Conservation (phyloP, 2,329 filamentous ascomycete genomes). For the Pseudogymnoascus sp. region DNA sequence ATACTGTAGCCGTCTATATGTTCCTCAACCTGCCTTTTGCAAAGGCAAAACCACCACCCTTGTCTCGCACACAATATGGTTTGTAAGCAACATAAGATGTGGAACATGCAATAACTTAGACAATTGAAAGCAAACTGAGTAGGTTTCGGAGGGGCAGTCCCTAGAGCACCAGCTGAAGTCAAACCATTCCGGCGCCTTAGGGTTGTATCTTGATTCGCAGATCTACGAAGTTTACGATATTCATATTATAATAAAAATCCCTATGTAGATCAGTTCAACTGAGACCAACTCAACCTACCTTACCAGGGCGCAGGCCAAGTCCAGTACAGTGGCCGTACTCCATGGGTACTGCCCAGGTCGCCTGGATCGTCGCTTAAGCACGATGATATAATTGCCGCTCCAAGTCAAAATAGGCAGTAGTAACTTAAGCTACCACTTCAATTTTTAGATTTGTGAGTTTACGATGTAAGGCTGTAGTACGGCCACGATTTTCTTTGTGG, state of each 20-base stretch:
- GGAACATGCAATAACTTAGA: background rate
- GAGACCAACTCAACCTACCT: background rate
- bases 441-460: too few relatives aligned
- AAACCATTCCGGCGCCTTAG: background rate
- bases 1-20: background rate
- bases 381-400: too few relatives aligned
- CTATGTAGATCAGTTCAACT: background rate
- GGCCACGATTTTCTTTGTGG: too few relatives aligned
- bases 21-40: background rate
- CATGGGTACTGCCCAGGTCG: too few relatives aligned
- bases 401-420: too few relatives aligned
- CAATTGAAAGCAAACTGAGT: background rate
- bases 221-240: background rate
- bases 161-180: background rate
- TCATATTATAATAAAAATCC: background rate
- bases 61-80: background rate
- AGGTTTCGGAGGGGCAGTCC: background rate
- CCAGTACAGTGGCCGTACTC: too few relatives aligned
- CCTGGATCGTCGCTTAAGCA: too few relatives aligned
- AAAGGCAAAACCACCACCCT: background rate
- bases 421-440: too few relatives aligned
- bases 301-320: too few relatives aligned
- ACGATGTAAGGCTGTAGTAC: too few relatives aligned
- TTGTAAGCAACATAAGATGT: background rate
- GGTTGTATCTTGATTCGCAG: background rate